These are phyloP conservation scores for Pichia cabralensis DNA, from an alignment of 805 yeast species.

Conservation along the genomic window DNA sequence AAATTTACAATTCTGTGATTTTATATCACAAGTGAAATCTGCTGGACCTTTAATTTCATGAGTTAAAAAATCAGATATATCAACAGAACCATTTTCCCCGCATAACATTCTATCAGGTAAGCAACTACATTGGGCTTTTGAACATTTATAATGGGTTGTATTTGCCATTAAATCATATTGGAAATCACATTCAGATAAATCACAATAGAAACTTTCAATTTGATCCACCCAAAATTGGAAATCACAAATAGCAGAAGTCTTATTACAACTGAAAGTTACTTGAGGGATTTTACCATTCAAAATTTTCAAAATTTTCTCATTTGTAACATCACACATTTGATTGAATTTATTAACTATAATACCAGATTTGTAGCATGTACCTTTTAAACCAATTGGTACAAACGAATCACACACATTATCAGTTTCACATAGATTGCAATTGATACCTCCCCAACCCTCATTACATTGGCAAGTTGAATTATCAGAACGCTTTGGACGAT, in stretches of 20 bases:
- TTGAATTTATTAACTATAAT: constrained; percentile 68
- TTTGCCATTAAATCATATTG: constrained; percentile 53
- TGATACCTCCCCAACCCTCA: constrained; percentile 89
- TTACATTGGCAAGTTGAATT: constrained; percentile 59
- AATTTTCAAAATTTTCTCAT: constrained; percentile 71
- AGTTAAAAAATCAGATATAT: constrained; percentile 82
- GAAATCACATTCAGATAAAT: constrained; percentile 61
- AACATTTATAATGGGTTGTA: constrained; percentile 69
- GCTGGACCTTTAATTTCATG: constrained; percentile 93
- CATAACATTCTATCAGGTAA: constrained; percentile 88
- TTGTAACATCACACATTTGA: constrained; percentile 94
- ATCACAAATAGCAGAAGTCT: constrained; percentile 54
- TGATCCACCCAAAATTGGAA: constrained; percentile 96
- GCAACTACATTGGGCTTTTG: constrained; percentile 74
- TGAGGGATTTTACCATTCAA: constrained; percentile 78
- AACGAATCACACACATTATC: constrained; percentile 77
- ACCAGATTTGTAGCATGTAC: constrained; percentile 86
- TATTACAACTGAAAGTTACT: constrained; percentile 84
- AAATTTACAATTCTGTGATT: constrained; percentile 55
- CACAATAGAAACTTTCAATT: constrained; percentile 85
- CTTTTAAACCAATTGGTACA: constrained; percentile 73
- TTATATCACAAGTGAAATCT: constrained; percentile 71
- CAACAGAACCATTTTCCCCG: constrained; percentile 90
- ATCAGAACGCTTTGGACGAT: constrained; percentile 51
- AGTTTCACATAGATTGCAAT: constrained; percentile 74